Evolutionary conservation across 352 stramenopile genomes (phyloP).

Genomic region (Phytophthora pseudosyringae): DNA sequence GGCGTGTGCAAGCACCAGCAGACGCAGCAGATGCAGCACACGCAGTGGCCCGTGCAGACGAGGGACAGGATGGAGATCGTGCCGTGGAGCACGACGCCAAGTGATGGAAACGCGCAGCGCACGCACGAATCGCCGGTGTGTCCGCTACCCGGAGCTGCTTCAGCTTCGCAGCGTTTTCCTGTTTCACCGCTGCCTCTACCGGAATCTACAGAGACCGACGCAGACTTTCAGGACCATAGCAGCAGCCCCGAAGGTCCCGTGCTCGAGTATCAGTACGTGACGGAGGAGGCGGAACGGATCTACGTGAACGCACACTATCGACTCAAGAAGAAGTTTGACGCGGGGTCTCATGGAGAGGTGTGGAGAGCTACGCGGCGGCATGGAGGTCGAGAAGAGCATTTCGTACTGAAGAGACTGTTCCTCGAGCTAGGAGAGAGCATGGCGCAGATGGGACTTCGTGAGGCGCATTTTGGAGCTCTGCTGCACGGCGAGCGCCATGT

Average conservation of each 20-base stretch:
- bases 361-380: constrained; percentile 59
- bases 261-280: constrained; percentile 77
- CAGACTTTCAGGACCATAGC: not conserved
- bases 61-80: constrained; percentile 33
- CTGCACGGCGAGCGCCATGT: constrained; percentile 66
- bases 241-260: constrained; percentile 48
- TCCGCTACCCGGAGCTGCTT: constrained; percentile 25
- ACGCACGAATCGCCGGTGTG: constrained; percentile 26
- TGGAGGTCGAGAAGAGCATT: constrained; percentile 47
- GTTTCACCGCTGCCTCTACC: constrained; percentile 29
- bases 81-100: constrained; percentile 15
- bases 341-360: constrained; percentile 86
- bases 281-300: constrained; percentile 60
- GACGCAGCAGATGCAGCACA: constrained; percentile 20
- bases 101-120: not conserved
- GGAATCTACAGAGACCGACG: constrained; percentile 6
- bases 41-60: constrained; percentile 32
- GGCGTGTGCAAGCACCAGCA: constrained; percentile 66
- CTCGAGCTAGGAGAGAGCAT: constrained; percentile 68
- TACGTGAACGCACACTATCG: constrained; percentile 83
- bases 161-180: constrained; percentile 10
- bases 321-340: constrained; percentile 82
- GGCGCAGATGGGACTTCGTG: constrained; percentile 77
- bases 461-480: constrained; percentile 82
- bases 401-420: constrained; percentile 89